Evolutionary conservation across 768 basidiomycete species (phyloP), one percentile per base, ranked within the genome.

Genomic region (Paxillus ammoniavirescens): DNA sequence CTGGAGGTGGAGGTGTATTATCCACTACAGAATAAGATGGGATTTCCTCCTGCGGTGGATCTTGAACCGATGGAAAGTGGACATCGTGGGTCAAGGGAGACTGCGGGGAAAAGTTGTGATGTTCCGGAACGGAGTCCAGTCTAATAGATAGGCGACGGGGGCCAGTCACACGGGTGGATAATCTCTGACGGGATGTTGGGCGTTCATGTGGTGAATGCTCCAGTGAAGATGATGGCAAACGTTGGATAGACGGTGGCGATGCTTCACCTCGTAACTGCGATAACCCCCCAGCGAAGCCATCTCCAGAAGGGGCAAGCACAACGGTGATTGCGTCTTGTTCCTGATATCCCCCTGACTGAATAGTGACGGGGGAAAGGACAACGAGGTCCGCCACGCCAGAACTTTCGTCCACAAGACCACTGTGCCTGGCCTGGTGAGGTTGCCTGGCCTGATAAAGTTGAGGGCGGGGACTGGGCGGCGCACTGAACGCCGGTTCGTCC

Each of bases 21-120:
- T 52, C 51, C 5, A 52, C 36, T 13, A 46, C 21, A 17, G 43
- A 45, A 23, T 52, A 52, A 7, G 43, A 45, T 1, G 51, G 51
- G 28, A 45, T 35, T 18, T 46, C 36, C 36, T 52, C 51, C 30
- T 52, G 33, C 36, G 36, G 15, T 36, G 38, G 15, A 35, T 36
- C 33, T 15, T 35, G 28, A 4, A 30, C 21, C 12, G 18, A 21
- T 45, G 13, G 5, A 9, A 5, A 14, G 5, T 37, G 42, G n/a
- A 44, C 12, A 31, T 18, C 36, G 1, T 28, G 36, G 7, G 37
- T 12, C 10, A 23, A 40, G n/a, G 21, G 18, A 14, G 40, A 12
- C 5, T 23, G 38, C 4, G 38, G 2, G 15, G 28, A n/a, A 13
- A n/a, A 10, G 15, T 45, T n/a, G 23, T 15, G 26, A 45, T 30